Evolutionary conservation across 73 alveolate species (phyloP).

Genomic region (Symbiodinium pilosum): DNA sequence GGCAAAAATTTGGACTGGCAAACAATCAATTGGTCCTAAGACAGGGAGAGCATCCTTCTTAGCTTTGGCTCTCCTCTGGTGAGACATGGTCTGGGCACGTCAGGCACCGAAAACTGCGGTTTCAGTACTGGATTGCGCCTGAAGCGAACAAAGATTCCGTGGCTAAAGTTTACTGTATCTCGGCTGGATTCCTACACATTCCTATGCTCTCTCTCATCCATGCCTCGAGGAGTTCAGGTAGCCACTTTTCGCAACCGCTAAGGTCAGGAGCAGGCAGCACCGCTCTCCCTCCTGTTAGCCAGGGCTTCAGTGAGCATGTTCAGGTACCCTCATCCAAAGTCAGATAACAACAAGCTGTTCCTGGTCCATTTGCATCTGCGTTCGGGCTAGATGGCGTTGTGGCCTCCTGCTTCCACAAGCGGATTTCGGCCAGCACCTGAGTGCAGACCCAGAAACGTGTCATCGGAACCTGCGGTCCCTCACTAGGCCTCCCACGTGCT

Average conservation of each 20-base stretch:
- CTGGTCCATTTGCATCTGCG: constrained; percentile 7
- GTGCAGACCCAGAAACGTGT: too few species aligned
- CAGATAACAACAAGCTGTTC: not conserved
- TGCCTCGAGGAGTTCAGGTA: constrained; percentile 36
- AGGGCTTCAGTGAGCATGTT: not conserved
- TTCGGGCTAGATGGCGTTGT: not conserved
- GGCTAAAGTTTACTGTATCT: too few species aligned
- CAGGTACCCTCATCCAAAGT: not conserved
- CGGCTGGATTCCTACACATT: too few species aligned
- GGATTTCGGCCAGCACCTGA: constrained; percentile 80
- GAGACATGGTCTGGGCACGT: not conserved
- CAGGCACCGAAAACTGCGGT: not conserved
- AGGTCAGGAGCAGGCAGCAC: constrained; percentile 78
- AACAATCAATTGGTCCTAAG: too few species aligned
- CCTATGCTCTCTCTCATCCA: too few species aligned
- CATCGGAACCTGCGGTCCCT: not conserved
- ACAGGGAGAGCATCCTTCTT: not conserved
- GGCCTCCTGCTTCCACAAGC: constrained; percentile 91
- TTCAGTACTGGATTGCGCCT: not conserved
- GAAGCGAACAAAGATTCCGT: not conserved
- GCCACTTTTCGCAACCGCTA: constrained; percentile 74
- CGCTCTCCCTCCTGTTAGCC: not conserved
- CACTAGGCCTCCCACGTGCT: constrained; percentile 2
- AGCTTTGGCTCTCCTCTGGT: constrained; percentile 5
- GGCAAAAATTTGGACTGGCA: not conserved